Base-by-base conservation (phyloP, 2,329 filamentous ascomycete genomes). In the Orbilia oligospora region DNA sequence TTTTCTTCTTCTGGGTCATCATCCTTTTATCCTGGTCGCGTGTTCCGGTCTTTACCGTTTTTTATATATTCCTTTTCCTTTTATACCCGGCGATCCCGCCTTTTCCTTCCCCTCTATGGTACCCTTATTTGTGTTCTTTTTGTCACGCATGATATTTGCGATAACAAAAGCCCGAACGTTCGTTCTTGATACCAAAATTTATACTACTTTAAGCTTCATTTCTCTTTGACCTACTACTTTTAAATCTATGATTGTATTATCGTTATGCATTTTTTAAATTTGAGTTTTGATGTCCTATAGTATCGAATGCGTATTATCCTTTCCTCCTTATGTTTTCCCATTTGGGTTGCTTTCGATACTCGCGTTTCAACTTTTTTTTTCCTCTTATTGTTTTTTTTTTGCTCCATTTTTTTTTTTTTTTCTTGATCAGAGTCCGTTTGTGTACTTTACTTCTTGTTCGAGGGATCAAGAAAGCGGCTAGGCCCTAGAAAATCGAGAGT, bases 171-270 rank as follows among this genome's bases (percentile, higher is more conserved):
- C 49, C 61, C 65, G 51, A 63, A 71, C 73, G 61, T 78, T 78
- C 73, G 73, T 68, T 77, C 24, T 67, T 64, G 73, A 78, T 78
- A 78, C 73, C 67, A 71, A 49, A 36, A 33, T 64, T 68, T 53
- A 46, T 38, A 65, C 49, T 58, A 58, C 61, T 36, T n/a, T 27
- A 27, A 73, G 30, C 10, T 48, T 65, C 56, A 24, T 55, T 56
- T 61, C 33, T 65, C 22, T 68, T 58, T 58, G 44, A 68, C 71
- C 64, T 75, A 68, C 41, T 53, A 41, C 20, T 64, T 30, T 71
- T 63, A 33, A 49, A 20, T 71, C 30, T 38, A 38, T 36, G 53
- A 10, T 66, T 67, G 27, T 44, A n/a, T 18, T 48, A 61, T 68
- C 24, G 46, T 30, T 22, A 51, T 56, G 33, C 56, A 33, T 46